Base-by-base conservation (phyloP, 2,329 filamentous ascomycete genomes). In the Exophiala xenobiotica region DNA sequence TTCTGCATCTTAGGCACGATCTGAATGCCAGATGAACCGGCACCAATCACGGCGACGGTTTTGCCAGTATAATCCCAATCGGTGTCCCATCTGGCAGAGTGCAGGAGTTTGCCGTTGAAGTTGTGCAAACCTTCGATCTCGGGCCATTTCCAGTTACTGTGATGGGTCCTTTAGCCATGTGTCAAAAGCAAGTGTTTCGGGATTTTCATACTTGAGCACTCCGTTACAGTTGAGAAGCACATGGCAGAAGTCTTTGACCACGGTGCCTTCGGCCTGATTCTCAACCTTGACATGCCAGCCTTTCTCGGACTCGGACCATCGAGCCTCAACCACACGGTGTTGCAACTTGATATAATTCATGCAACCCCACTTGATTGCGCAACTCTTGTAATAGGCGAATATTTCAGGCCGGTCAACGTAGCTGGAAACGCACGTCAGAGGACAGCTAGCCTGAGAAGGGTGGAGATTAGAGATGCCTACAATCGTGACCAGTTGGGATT, bases 401-500 rank as follows among this genome's bases (percentile, higher is more conserved):
- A 61, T 57, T 41, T 61, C 58, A 5, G 14, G 23, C 16, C 40
- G 33, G 12, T 22, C 24, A 11, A 46, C 48, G 61, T 86, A 89
- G 52, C 83, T 75, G 76, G 77, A 46, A 53, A 55, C 5, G 3
- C n/a, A 9, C 3, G 16, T 18, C 23, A 11, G 20, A 18, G 6
- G n/a, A 23, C 20, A 20, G 2, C 18, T 11, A 14, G 9, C 23
- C n/a, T 7, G 6, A 3, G 18, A 20, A 29, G 24, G 31, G 18
- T 4, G 3, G 5, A 14, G 31, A 12, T 8, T 7, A n/a, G 19
- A 20, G 38, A 18, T 37, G 16, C 47, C 45, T 26, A 50, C 47
- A 83, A 75, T 60, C 87, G 82, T 0, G 77, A 77, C 86, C 86
- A 90, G 58, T 86, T 74, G 0, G 77, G 79, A 51, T 88, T 88